Percentiles rank a stretch among this genome's conserved stretches.
These are phyloP conservation scores for Omphalotus olearius DNA, from an alignment of 1,284 basidiomycete species.

Conservation along the genomic window DNA sequence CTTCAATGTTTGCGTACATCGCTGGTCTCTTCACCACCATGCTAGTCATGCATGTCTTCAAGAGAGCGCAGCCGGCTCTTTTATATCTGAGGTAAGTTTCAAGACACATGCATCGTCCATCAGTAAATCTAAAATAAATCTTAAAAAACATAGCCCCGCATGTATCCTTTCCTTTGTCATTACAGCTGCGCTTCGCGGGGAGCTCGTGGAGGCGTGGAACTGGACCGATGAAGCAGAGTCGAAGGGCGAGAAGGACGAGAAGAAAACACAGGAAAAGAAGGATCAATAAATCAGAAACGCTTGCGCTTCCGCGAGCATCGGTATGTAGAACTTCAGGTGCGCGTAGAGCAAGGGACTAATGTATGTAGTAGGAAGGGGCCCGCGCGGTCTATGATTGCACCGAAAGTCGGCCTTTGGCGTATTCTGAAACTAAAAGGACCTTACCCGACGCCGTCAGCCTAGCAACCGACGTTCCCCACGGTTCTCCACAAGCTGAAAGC, in stretches of 20 bases:
- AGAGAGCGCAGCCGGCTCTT: conserved; percentile 86
- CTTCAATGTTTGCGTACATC: conserved; percentile 75
- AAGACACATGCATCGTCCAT: conserved; percentile 6
- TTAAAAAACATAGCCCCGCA: conserved; percentile 58
- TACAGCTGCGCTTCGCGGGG: conserved; percentile 50
- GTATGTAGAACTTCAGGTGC: too few species aligned
- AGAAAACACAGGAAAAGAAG: conserved; percentile 13
- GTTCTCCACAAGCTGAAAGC: too few species aligned
- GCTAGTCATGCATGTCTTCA: conserved; percentile 81
- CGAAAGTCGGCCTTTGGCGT: too few species aligned
- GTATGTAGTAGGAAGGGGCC: too few species aligned
- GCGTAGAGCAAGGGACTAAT: too few species aligned
- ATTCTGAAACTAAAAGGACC: too few species aligned
- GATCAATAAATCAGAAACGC: not conserved
- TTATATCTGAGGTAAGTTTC: conserved; percentile 79
- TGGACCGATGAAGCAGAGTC: conserved; percentile 51
- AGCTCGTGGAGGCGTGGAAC: conserved; percentile 56
- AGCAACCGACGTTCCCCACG: too few species aligned
- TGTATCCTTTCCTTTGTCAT: conserved; percentile 61
- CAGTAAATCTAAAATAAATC: too few species aligned
- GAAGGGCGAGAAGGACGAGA: conserved; percentile 14
- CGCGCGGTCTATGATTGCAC: too few species aligned
- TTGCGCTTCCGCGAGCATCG: not conserved
- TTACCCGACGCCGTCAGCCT: too few species aligned
- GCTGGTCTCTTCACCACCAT: conserved; percentile 79